Percentiles rank a stretch among this genome's conserved stretches.
phyloP scores from a whole-genome alignment of 306 rosid genomes.

The Begonia loranthoides region DNA sequence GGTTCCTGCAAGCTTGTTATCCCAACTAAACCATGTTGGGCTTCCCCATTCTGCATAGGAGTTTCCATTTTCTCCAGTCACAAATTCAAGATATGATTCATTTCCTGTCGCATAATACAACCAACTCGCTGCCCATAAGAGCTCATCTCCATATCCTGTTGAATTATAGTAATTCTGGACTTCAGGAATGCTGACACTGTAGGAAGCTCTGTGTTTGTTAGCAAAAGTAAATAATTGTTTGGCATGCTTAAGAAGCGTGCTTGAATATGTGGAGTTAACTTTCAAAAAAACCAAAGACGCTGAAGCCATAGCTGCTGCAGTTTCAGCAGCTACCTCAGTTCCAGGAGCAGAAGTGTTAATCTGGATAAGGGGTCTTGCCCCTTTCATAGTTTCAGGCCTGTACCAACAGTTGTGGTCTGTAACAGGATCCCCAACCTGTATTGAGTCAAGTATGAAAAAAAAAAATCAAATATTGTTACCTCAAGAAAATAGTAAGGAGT shows the following conservation, averaged over 20 bases:
- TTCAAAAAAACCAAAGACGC: conserved; percentile 91
- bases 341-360: conserved; percentile 67
- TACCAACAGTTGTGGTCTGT: conserved; percentile 80
- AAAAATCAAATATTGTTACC: too few species aligned
- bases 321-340: conserved; percentile 85
- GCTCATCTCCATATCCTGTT: conserved; percentile 89
- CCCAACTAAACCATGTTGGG: conserved; percentile 99
- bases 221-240: conserved; percentile 78
- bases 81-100: conserved; percentile 51
- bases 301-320: conserved; percentile 96
- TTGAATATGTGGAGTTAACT: conserved; percentile 41
- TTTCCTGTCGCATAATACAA: conserved; percentile 87
- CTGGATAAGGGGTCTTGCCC: conserved; percentile 60
- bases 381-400: conserved; percentile 68
- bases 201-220: conserved; percentile 33
- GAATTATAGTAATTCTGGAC: conserved; percentile 68
- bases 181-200: conserved; percentile 60
- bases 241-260: conserved; percentile 71
- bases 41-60: conserved; percentile 56
- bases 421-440: conserved; percentile 79
- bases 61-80: conserved; percentile 51
- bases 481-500: too few species aligned
- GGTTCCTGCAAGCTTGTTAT: conserved; percentile 88
- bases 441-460: conserved; percentile 7
- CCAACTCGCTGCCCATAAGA: conserved; percentile 97